A percentile compares a stretch with the other conserved stretches of the same genome.
phyloP scores from a whole-genome alignment of 139 green algal genomes.

The Chlorella sp. region DNA sequence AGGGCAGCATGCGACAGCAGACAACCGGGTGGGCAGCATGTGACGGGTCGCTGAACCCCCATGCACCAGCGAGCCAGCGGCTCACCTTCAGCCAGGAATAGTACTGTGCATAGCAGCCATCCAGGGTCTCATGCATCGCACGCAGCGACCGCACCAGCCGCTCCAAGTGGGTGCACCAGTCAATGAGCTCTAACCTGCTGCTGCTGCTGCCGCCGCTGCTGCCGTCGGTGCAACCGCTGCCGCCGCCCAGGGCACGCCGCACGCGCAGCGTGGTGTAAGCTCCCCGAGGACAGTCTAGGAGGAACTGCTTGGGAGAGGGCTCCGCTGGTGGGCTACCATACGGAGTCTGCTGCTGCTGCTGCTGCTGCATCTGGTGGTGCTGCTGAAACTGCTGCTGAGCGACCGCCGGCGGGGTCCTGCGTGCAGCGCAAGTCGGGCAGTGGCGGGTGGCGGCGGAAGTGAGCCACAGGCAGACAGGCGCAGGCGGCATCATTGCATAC shows the following conservation, averaged over 20 bases:
- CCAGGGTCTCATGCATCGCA: slow-evolving; percentile 3
- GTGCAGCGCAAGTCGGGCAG: not conserved
- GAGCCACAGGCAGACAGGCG: not conserved
- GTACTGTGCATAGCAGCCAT: slow-evolving; percentile 11
- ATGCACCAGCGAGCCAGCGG: too few species aligned
- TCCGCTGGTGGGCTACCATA: too few species aligned
- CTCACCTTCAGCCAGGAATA: slow-evolving; percentile 23
- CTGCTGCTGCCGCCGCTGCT: not conserved
- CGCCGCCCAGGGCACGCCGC: not conserved
- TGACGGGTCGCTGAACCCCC: too few species aligned
- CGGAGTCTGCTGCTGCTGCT: not conserved
- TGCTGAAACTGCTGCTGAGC: not conserved
- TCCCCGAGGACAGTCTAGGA: not conserved
- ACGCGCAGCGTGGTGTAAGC: slow-evolving; percentile 41
- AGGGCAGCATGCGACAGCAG: too few species aligned
- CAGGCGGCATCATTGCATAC: not conserved
- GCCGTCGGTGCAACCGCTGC: not conserved
- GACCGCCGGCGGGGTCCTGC: not conserved
- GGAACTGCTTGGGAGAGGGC: slow-evolving; percentile 1
- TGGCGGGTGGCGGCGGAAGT: not conserved
- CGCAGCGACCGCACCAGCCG: slow-evolving; percentile 30
- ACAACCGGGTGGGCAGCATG: too few species aligned
- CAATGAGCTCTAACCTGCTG: not conserved
- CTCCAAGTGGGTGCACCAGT: slow-evolving; percentile 39
- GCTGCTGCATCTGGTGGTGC: not conserved